Conservation (phyloP, 129 eudicot species). For the Helianthus tuberosus region DNA sequence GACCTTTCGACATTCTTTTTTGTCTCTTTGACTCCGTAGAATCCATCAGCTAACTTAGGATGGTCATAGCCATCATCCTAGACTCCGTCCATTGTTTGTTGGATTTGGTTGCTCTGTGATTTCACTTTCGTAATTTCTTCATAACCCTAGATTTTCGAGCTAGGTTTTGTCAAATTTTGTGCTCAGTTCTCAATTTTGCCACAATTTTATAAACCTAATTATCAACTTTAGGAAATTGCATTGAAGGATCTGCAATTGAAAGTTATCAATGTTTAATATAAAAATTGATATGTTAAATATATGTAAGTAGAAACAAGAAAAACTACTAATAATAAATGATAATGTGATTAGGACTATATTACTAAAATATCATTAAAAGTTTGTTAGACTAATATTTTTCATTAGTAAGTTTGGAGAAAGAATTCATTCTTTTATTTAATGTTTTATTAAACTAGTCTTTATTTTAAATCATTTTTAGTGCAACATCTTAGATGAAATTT, state of each 20-base stretch:
- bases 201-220: constrained; percentile 14
- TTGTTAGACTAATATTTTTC: no score
- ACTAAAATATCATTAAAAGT: no score
- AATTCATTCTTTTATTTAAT: no score
- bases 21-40: constrained; percentile 70
- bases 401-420: no score
- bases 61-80: constrained; percentile 20
- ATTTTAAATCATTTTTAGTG: no score
- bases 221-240: not conserved
- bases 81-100: constrained; percentile 31
- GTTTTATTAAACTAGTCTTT: no score
- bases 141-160: not conserved
- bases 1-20: constrained; percentile 71
- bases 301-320: not conserved
- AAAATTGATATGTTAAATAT: no score
- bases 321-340: no score
- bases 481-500: no score
- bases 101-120: not conserved
- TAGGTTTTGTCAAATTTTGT: constrained; percentile 16
- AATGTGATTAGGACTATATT: not conserved
- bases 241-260: not conserved
- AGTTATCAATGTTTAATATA: not conserved
- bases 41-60: constrained; percentile 74
- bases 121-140: not conserved
- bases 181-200: not conserved